phyloP scores from a whole-genome alignment of 2,329 filamentous ascomycete genomes.

The Podosphaera leucotricha region DNA sequence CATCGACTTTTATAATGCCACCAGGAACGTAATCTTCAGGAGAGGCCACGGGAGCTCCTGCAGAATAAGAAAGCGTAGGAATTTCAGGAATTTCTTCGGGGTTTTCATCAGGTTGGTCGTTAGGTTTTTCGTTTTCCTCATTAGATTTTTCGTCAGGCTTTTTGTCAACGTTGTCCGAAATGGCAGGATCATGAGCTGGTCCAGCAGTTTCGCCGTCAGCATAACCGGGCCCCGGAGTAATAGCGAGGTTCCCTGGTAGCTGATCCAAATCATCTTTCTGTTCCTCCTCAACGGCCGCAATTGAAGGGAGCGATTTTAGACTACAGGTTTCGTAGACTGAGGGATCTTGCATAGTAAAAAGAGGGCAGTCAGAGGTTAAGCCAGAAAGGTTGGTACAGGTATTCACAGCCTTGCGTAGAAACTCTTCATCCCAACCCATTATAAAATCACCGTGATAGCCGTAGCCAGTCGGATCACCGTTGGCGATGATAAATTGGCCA shows the following conservation, averaged over 20 bases:
- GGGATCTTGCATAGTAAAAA: conserved; percentile 47
- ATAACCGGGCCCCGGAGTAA: conserved; percentile 22
- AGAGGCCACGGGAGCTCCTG: conserved; percentile 7
- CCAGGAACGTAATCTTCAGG: conserved; percentile 11
- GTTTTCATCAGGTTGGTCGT: background rate
- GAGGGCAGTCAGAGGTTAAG: conserved; percentile 43
- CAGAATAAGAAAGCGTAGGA: conserved; percentile 13
- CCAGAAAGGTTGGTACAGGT: conserved; percentile 52
- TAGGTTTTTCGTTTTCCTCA: background rate
- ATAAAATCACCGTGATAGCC: conserved; percentile 68
- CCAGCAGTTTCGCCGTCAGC: conserved; percentile 11
- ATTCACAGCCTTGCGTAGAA: conserved; percentile 49
- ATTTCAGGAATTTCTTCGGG: conserved; percentile 4
- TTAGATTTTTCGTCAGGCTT: background rate
- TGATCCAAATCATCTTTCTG: conserved; percentile 25
- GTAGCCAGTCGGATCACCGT: conserved; percentile 54
- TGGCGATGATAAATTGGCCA: conserved; percentile 53
- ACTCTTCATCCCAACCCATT: conserved; percentile 46
- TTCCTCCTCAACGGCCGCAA: conserved; percentile 32
- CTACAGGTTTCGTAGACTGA: conserved; percentile 32
- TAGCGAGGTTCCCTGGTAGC: conserved; percentile 40
- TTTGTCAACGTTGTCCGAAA: conserved; percentile 1
- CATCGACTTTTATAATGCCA: conserved; percentile 14
- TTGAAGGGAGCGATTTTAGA: conserved; percentile 30
- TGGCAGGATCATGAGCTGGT: conserved; percentile 4